Conservation (phyloP, 176 grass and related monocot species). For the Eragrostis curvula region DNA sequence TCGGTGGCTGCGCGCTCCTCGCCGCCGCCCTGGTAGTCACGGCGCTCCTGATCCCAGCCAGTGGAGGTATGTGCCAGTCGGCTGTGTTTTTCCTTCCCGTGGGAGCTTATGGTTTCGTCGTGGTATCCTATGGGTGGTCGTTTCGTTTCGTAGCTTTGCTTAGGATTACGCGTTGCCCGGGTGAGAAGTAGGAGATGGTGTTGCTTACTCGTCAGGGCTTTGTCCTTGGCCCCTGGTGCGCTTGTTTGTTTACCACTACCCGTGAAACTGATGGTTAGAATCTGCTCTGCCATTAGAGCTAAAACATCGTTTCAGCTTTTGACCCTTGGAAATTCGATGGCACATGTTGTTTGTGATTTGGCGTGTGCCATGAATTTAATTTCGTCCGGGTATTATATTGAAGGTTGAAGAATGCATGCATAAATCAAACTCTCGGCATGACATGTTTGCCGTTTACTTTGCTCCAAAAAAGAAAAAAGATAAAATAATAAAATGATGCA, state of each 20-base stretch:
- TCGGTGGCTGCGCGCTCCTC: slow-evolving; percentile 6
- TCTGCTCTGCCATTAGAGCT: not conserved
- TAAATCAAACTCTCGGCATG: slow-evolving; percentile 16
- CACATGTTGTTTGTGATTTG: slow-evolving; percentile 8
- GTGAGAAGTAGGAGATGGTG: not conserved
- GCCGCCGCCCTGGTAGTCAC: slow-evolving; percentile 39
- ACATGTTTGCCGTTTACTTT: not conserved
- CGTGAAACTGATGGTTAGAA: not conserved
- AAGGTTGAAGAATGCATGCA: not conserved
- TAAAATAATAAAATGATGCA: too few species aligned
- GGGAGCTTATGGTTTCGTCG: slow-evolving; percentile 13
- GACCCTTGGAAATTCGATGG: slow-evolving; percentile 8
- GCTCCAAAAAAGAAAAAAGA: not conserved
- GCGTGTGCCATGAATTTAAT: not conserved
- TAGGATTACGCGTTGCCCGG: slow-evolving; percentile 12
- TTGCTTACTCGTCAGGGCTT: slow-evolving; percentile 1
- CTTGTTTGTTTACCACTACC: not conserved
- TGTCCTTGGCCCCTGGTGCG: not conserved
- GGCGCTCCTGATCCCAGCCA: slow-evolving; percentile 23
- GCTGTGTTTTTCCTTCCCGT: not conserved
- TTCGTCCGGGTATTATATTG: not conserved
- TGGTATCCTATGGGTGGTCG: not conserved
- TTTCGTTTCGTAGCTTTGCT: not conserved
- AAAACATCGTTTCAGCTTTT: not conserved
- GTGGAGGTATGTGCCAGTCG: slow-evolving; percentile 31